These are phyloP conservation scores for Rosa multiflora DNA, from an alignment of 306 rosid genomes.

Conservation along the genomic window DNA sequence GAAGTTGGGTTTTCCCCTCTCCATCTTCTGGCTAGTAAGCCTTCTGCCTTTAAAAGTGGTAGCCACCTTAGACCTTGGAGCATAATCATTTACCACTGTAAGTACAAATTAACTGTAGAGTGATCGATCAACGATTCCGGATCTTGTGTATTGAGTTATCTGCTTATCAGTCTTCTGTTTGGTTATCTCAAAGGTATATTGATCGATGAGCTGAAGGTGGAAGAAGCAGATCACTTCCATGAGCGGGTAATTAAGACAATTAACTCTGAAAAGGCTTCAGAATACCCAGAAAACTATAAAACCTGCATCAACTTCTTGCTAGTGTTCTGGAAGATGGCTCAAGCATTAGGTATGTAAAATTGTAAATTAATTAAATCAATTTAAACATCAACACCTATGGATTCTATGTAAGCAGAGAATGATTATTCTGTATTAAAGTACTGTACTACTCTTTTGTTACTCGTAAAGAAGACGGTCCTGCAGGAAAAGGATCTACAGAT, in stretches of 20 bases:
- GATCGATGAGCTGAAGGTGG: conserved; percentile 22
- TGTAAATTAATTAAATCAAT: background rate
- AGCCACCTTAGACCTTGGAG: conserved; percentile 31
- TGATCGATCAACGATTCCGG: background rate
- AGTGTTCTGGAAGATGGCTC: background rate
- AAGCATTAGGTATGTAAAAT: background rate
- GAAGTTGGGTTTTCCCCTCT: conserved; percentile 48
- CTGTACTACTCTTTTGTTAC: background rate
- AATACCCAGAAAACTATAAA: conserved; percentile 17
- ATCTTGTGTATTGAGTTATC: background rate
- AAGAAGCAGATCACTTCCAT: background rate
- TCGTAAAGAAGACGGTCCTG: background rate
- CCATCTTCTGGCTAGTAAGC: conserved; percentile 51
- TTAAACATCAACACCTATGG: background rate
- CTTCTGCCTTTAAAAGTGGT: conserved; percentile 59
- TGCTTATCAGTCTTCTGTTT: background rate
- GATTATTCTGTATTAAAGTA: background rate
- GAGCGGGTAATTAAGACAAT: background rate
- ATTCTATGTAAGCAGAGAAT: background rate
- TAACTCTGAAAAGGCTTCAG: background rate
- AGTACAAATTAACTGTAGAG: background rate
- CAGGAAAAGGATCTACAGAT: background rate
- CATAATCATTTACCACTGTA: conserved; percentile 38
- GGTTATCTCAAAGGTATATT: conserved; percentile 6
- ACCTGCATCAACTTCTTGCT: conserved; percentile 20